Evolutionary conservation across 179 eudicot species (phyloP), one percentile per base, ranked within the genome.

Genomic region (Vitellaria paradoxa): DNA sequence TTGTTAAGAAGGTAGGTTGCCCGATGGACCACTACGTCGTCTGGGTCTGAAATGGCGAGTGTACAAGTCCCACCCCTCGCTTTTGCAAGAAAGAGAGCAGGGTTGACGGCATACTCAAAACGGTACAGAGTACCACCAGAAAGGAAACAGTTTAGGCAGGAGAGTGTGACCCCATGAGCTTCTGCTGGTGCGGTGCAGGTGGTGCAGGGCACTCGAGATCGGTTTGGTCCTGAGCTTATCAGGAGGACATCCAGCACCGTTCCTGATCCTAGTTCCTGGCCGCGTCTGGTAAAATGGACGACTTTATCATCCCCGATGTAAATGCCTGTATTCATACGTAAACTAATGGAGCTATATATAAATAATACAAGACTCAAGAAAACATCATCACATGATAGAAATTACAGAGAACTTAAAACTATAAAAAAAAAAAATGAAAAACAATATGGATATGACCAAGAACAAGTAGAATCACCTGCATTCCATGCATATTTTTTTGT

Each of bases 1-100:
- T 92, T 92, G 67, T 83, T 77, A 7, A 90, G 90, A 63, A 92
- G 92, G 65, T 80, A 82, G 20, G 82, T 77, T 70, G 97, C 92
- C 9, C 95, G 95, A 65, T 81, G 82, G 57, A 92, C 68, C 59
- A 84, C 93, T 13, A 78, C 85, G 55, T 88, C 87, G 0, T 85
- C 74, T 20, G 93, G 86, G 75, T 92, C 95, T 0, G 93, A 81
- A 13, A 21, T 71, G 65, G 90, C 92, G 0, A 88, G 84, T 6
- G 97, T 92, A 75, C 95, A 92, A 57, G 92, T 92, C 21, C 95
- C 95, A 18, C 93, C 92, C 52, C 92, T 89, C 72, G 87, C 92
- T 78, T 88, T 87, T 57, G 89, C 91, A 5, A 92, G 86, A 78
- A 87, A 92, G 74, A 87, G 70, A 53, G 83, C 80, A 0, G 86